These are phyloP conservation scores for Alternaria gaisen DNA, from an alignment of 2,329 filamentous ascomycete species.

Conservation along the genomic window DNA sequence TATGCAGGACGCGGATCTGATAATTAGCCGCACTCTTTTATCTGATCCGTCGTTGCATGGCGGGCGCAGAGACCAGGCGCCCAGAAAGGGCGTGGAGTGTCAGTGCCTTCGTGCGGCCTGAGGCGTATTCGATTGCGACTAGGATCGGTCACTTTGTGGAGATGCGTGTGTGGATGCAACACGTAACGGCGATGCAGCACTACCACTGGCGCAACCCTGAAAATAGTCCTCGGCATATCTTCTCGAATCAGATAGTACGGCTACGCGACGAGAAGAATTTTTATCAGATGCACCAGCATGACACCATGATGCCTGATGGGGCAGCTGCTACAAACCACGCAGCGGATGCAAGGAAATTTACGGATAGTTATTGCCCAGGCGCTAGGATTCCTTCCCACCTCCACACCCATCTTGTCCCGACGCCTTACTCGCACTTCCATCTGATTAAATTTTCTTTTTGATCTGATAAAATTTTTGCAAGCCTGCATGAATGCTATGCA, in stretches of 20 bases:
- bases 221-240: slow-evolving; percentile 4
- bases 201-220: background rate
- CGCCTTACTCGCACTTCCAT: slow-evolving; percentile 19
- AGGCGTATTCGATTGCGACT: slow-evolving; percentile 18
- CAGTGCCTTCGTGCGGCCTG: background rate
- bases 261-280: slow-evolving; percentile 5
- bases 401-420: slow-evolving; percentile 8
- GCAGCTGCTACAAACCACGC: slow-evolving; percentile 2
- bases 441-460: slow-evolving; percentile 32
- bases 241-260: slow-evolving; percentile 6
- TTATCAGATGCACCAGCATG: slow-evolving; percentile 18
- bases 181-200: slow-evolving; percentile 27
- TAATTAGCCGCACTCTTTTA: slow-evolving; percentile 36
- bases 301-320: slow-evolving; percentile 14
- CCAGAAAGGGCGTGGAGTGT: background rate
- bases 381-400: slow-evolving; percentile 3
- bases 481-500: slow-evolving; percentile 2
- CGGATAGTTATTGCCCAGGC: slow-evolving; percentile 10
- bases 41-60: slow-evolving; percentile 18
- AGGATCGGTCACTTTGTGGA: slow-evolving; percentile 20
- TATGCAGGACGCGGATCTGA: slow-evolving; percentile 45
- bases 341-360: slow-evolving; percentile 26
- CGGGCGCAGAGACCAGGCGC: background rate
- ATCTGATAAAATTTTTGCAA: slow-evolving; percentile 35
- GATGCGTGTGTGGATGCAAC: slow-evolving; percentile 21